Evolutionary conservation across 352 stramenopile species (phyloP), one percentile per base, ranked within the genome.

Genomic region (Globisporangium camurandrum): DNA sequence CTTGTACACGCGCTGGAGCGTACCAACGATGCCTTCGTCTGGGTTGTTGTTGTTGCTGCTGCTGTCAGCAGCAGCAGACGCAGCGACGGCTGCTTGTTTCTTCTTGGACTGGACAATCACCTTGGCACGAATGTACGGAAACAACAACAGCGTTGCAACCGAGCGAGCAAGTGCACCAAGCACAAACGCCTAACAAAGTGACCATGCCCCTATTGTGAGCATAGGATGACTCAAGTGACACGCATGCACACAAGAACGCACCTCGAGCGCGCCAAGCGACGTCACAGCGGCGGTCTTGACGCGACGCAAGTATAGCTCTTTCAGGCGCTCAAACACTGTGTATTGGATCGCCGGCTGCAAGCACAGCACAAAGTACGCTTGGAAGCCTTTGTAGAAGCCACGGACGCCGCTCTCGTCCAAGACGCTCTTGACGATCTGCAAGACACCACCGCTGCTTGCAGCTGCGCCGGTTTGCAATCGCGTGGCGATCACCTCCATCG

Each of bases 291-390:
- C 74, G 44, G 66, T 62, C 57, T 81, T 88, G 62, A 70, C 81
- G 22, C 69, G 70, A 38, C 62, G 71, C 46, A 92, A 51, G 42
- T 91, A 91, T 23, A 86, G 26, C 40, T 69, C 61, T 55, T 90
- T 82, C 51, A 93, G 51, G 47, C 96, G 82, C 62, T 98, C 94
- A 60, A 98, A 98, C 22, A 97, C 82, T 14, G 95, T 97, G 65
- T 98, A 98, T 59, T 98, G 94, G 58, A 98, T 97, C 14, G 95
- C 94, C 11, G 95, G 95, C 73, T 98, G 97, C 45, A 98, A 67
- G 64, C 94, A 98, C 19, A 98, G 76, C 37, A 98, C 86, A 52
- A 93, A 93, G 63, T 96, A 97, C 6, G 93, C 84, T n/a, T 79
- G 67, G 34, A 96, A 77, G 17, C 84, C 84, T 50, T 92, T 92